Evolutionary conservation across 129 eudicot genomes (phyloP).

Genomic region (Flaveria brownii): DNA sequence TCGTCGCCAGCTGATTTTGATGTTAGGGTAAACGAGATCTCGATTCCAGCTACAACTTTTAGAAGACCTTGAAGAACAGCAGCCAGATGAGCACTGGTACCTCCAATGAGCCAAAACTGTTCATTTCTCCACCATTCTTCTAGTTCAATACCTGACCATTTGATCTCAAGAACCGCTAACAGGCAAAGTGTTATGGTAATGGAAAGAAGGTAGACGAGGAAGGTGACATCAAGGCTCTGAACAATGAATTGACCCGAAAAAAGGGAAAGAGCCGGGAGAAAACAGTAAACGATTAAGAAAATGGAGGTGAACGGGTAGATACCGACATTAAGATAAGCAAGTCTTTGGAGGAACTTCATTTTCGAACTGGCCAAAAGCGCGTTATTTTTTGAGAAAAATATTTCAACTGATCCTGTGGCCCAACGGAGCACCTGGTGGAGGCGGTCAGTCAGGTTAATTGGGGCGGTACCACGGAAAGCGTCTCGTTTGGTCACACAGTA

Average conservation of each 20-base stretch:
- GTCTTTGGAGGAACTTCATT: conserved; percentile 57
- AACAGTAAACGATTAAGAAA: conserved; percentile 61
- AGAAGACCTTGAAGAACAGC: conserved; percentile 69
- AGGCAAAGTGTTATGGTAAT: conserved; percentile 53
- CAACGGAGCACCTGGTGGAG: conserved; percentile 72
- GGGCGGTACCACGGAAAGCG: conserved; percentile 71
- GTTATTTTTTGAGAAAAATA: conserved; percentile 62
- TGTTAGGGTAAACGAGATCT: conserved; percentile 61
- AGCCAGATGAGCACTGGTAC: conserved; percentile 72
- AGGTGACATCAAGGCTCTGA: conserved; percentile 54
- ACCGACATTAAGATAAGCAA: conserved; percentile 65
- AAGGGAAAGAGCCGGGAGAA: conserved; percentile 61
- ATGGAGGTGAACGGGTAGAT: conserved; percentile 70
- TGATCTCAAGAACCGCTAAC: conserved; percentile 58
- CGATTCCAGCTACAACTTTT: conserved; percentile 62
- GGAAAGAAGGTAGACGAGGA: conserved; percentile 51
- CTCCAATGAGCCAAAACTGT: conserved; percentile 70
- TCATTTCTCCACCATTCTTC: conserved; percentile 81
- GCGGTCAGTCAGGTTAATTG: conserved; percentile 56
- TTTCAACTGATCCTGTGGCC: conserved; percentile 76
- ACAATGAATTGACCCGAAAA: conserved; percentile 67
- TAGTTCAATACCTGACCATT: conserved; percentile 57
- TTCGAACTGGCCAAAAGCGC: conserved; percentile 58
- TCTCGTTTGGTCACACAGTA: conserved; percentile 69
- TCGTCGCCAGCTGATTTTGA: conserved; percentile 63